These are phyloP conservation scores for Mycena epipterygia DNA, from an alignment of 768 basidiomycete species.

Conservation along the genomic window DNA sequence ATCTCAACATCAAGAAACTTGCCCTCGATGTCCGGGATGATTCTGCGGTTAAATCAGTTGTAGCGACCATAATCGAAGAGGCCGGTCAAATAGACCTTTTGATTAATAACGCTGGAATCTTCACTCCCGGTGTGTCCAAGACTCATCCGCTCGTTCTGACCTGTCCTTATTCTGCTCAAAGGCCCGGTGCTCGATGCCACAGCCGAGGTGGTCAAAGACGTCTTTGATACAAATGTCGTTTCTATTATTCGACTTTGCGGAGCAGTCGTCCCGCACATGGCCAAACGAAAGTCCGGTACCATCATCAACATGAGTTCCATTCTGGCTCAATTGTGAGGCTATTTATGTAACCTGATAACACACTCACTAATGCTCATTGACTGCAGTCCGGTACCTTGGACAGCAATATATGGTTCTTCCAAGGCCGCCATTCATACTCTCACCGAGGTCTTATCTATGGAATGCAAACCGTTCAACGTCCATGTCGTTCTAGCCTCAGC, in stretches of 20 bases:
- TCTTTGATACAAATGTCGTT: conserved; percentile 13
- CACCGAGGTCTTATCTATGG: conserved; percentile 77
- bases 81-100: conserved; percentile 6
- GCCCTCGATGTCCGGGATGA: conserved; percentile 6
- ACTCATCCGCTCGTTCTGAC: too few relatives aligned
- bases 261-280: conserved; percentile 16
- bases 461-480: conserved; percentile 79
- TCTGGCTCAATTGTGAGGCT: not conserved
- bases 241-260: not conserved
- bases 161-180: not conserved
- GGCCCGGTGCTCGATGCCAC: not conserved
- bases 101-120: conserved; percentile 8
- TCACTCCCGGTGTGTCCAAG: not conserved
- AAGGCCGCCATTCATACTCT: conserved; percentile 73
- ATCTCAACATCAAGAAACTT: conserved; percentile 8
- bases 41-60: not conserved
- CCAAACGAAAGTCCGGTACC: not conserved
- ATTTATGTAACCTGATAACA: not conserved
- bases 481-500: conserved; percentile 79
- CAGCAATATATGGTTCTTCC: conserved; percentile 61
- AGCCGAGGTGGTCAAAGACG: not conserved
- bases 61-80: not conserved
- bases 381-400: conserved; percentile 5
- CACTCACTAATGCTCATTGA: not conserved
- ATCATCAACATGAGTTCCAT: conserved; percentile 8